phyloP scores from a whole-genome alignment of 73 alveolate species.

The Halteria grandinella region DNA sequence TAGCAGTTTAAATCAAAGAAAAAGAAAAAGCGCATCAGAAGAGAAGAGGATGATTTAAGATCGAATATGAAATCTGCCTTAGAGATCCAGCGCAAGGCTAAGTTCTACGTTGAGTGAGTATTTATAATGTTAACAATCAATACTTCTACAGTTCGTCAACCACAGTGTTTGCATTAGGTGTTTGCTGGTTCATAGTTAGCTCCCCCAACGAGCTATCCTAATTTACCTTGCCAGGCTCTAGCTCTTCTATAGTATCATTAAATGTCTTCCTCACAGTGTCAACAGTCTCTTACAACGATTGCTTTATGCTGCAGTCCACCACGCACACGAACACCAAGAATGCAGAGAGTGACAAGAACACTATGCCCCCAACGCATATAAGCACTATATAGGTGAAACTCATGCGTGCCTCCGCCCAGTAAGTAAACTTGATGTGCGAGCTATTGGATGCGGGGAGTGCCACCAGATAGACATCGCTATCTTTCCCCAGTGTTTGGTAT shows the following conservation, averaged over 20 bases:
- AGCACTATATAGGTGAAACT: neutral
- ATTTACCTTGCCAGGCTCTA: constrained; percentile 37
- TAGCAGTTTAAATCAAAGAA: too few relatives aligned
- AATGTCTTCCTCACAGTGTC: neutral
- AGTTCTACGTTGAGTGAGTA: too few relatives aligned
- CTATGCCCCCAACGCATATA: constrained; percentile 21
- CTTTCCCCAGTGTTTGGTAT: constrained; percentile 14
- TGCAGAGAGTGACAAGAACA: neutral
- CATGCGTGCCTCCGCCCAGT: constrained; percentile 37
- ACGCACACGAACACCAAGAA: neutral
- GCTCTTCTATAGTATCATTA: constrained; percentile 9
- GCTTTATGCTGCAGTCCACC: constrained; percentile 1
- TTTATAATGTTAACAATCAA: too few relatives aligned
- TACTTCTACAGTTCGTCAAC: too few relatives aligned
- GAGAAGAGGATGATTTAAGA: too few relatives aligned
- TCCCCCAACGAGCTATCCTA: too few relatives aligned
- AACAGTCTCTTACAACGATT: neutral
- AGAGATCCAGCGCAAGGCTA: too few relatives aligned
- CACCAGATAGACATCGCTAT: constrained; percentile 19
- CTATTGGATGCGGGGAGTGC: constrained; percentile 13
- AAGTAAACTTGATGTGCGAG: constrained; percentile 34
- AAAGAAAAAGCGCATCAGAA: too few relatives aligned
- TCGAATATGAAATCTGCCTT: too few relatives aligned
- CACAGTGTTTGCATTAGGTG: too few relatives aligned
- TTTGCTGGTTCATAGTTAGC: too few relatives aligned